Evolutionary conservation across 805 yeast genomes (phyloP).

Genomic region (Kluyveromyces wickerhamii): DNA sequence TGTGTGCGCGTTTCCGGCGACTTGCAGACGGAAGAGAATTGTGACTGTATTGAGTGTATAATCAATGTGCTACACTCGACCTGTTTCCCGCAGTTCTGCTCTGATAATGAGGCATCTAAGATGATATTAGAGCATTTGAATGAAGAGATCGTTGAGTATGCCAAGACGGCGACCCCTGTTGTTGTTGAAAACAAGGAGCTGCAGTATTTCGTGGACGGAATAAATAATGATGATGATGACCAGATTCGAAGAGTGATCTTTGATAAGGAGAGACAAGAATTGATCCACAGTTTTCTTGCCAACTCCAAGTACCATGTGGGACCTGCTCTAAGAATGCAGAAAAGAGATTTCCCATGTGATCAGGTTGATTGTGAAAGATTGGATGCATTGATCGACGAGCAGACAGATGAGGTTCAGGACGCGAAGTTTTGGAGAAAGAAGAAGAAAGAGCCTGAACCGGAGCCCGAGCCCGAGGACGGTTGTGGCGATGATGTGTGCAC

Average conservation of each 20-base stretch:
- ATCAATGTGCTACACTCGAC: conserved; percentile 8
- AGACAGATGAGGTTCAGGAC: not conserved
- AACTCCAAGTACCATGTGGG: not conserved
- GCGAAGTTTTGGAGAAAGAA: conserved; percentile 5
- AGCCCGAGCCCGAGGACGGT: not conserved
- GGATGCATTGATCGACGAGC: not conserved
- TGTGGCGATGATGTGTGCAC: conserved; percentile 6
- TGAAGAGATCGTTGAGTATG: not conserved
- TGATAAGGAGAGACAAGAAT: not conserved
- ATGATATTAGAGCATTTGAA: conserved; percentile 3
- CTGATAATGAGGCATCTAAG: conserved; percentile 1
- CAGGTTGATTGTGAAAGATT: conserved; percentile 3
- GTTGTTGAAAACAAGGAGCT: conserved; percentile 3
- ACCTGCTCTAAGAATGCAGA: not conserved
- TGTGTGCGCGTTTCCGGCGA: conserved; percentile 12
- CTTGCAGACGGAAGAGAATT: conserved; percentile 13
- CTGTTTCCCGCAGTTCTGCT: conserved; percentile 13
- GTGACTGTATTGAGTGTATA: conserved; percentile 18
- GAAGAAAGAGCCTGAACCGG: not conserved
- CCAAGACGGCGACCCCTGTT: not conserved
- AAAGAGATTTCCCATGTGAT: conserved; percentile 5
- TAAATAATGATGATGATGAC: conserved; percentile 1
- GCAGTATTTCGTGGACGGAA: conserved; percentile 4
- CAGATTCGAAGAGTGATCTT: not conserved
- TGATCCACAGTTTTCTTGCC: conserved; percentile 1